phyloP scores from a whole-genome alignment of 2,329 filamentous ascomycete species.

The Xylariaceae sp. region DNA sequence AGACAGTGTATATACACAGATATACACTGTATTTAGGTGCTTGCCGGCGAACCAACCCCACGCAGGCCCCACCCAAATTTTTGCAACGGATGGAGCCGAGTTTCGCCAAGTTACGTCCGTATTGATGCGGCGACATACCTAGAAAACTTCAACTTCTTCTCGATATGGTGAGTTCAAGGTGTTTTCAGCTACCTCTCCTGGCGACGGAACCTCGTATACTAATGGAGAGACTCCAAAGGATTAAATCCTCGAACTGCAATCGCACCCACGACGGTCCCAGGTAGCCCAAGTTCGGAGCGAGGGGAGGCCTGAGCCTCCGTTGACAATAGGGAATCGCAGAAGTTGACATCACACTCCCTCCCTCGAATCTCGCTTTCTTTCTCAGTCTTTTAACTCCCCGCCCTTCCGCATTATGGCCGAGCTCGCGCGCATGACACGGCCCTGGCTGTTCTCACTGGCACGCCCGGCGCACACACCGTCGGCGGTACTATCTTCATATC shows the following conservation, averaged over 20 bases:
- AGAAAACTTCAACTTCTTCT: conserved; percentile 3
- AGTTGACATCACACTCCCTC: neutral
- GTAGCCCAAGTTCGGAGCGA: conserved; percentile 1
- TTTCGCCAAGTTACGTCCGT: neutral
- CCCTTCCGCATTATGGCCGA: conserved; percentile 15
- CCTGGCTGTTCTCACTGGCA: conserved; percentile 13
- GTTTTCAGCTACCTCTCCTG: neutral
- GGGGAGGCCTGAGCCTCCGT: conserved; percentile 13
- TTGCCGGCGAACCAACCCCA: neutral
- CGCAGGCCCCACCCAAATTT: conserved; percentile 14
- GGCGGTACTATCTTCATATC: neutral
- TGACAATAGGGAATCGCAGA: neutral
- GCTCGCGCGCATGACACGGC: conserved; percentile 18
- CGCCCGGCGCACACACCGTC: neutral
- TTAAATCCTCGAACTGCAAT: neutral
- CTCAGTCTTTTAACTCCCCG: neutral
- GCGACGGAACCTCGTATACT: neutral
- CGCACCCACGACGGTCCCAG: neutral
- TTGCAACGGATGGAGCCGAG: conserved; percentile 4
- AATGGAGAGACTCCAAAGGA: neutral
- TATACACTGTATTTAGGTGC: neutral
- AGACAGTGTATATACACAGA: neutral
- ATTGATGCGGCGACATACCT: neutral
- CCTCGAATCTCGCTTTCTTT: neutral
- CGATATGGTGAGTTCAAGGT: neutral